A percentile compares a stretch with the other conserved stretches of the same genome.
Evolutionary conservation across 768 basidiomycete genomes (phyloP).

Genomic region (Epithele typhae): DNA sequence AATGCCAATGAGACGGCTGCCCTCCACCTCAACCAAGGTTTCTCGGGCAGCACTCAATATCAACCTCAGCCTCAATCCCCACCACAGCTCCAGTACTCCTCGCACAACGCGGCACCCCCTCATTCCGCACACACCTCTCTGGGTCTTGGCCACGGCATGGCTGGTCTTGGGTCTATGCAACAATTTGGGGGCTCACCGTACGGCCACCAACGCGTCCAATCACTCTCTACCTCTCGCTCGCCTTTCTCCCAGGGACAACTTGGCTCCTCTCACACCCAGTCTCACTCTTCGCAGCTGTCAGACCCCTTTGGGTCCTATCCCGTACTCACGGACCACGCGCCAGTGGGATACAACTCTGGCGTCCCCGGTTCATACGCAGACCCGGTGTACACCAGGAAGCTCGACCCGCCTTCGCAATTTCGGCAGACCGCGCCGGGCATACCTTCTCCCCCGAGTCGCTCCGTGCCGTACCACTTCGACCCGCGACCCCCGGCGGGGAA

Average conservation of each 20-base stretch:
- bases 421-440: constrained; percentile 8
- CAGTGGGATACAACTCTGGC: constrained; percentile 11
- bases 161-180: too few species aligned
- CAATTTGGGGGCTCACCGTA: background rate
- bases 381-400: constrained; percentile 11
- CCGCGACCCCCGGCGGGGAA: background rate
- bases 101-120: too few species aligned
- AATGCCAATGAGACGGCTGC: constrained; percentile 46
- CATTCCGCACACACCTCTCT: constrained; percentile 2
- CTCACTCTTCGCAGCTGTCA: constrained; percentile 1
- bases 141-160: constrained; percentile 4
- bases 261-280: constrained; percentile 1
- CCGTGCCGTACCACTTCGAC: constrained; percentile 7
- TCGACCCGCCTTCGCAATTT: constrained; percentile 2
- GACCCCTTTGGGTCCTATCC: constrained; percentile 12
- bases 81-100: too few species aligned
- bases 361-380: constrained; percentile 16
- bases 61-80: background rate
- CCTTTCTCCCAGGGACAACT: too few species aligned
- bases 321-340: constrained; percentile 5
- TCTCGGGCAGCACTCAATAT: too few species aligned
- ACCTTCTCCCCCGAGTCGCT: background rate
- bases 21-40: constrained; percentile 9
- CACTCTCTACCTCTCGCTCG: constrained; percentile 4
- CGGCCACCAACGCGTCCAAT: constrained; percentile 9